Base-by-base conservation (phyloP, 768 basidiomycete species). In the Mycena albidolilacea region DNA sequence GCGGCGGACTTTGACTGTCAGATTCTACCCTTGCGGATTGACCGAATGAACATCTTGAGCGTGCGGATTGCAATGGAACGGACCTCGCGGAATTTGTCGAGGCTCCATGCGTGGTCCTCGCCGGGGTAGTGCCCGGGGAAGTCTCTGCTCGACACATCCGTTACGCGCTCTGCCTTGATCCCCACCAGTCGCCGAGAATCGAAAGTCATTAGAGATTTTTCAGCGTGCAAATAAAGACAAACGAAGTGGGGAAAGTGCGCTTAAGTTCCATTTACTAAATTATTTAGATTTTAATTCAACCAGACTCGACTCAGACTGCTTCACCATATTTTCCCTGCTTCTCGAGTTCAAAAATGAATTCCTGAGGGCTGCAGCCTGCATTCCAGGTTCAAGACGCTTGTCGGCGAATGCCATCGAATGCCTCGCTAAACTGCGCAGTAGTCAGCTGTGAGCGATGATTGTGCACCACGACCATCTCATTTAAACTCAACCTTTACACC, bases 101-200 rank as follows among this genome's bases (percentile, higher is more conserved):
- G 82, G 80, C 92, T 86, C 97, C 97, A 99, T 0, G 92, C 88
- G 79, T 96, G 87, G 79, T 97, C 95, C 79, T 97, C 94, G 62
- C 87, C 90, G 1, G 95, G 93, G 77, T 93, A 91, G 78, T 97
- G 93, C 0, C 97, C 97, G 2, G 97, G 97, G 78, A 91, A 98
- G 74, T 98, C 94, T 11, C 95, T 93, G 77, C 92, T 96, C 0
- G 96, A 93, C 14, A 98, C 92, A 83, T 97, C 83, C 0, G 91
- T 89, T 44, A 94, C 89, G 7, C 90, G 88, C 79, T 96, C 95
- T 54, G 91, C 88, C 54, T 88, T 86, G 30, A 95, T 82, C 46
- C 89, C 88, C 15, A 96, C 94, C 63, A 94, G 89, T 63, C 91
- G 82, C 54, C 88, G 81, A 8, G 82, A 71, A 74, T 86, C 76